Conservation (phyloP, 2,329 filamentous ascomycete genomes). For the Fusarium chuoi region DNA sequence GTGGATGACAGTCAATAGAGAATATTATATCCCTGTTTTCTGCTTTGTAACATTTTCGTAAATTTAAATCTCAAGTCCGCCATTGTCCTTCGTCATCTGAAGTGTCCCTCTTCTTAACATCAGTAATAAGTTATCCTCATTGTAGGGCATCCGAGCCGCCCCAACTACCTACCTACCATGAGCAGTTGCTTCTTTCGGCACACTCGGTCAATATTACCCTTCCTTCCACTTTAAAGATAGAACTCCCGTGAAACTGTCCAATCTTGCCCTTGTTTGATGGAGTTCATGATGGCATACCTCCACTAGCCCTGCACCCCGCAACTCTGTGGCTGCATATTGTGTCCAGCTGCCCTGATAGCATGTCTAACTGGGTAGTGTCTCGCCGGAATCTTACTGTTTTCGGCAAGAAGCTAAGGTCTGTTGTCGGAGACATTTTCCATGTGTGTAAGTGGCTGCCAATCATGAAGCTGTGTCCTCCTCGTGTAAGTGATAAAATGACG, state of each 20-base stretch:
- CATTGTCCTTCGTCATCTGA: not conserved
- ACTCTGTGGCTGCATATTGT: not conserved
- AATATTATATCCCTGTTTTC: not conserved
- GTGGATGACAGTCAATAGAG: not conserved
- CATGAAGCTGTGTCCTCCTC: too few species aligned
- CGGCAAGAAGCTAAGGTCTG: not conserved
- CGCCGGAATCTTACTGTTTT: slow-evolving; percentile 4
- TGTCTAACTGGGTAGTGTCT: not conserved
- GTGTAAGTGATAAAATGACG: not conserved
- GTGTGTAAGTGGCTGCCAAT: not conserved
- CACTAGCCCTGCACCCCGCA: not conserved
- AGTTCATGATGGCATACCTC: not conserved
- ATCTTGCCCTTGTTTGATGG: not conserved
- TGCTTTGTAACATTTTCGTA: not conserved
- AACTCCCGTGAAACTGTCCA: not conserved
- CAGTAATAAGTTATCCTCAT: too few species aligned
- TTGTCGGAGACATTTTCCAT: not conserved
- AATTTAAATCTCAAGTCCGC: not conserved
- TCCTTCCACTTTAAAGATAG: too few species aligned
- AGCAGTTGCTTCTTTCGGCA: not conserved
- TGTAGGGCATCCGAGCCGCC: not conserved
- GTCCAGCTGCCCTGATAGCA: not conserved
- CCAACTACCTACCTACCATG: not conserved
- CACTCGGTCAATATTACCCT: not conserved
- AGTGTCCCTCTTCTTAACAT: not conserved